Conservation (phyloP, 257 asterid species). For the Solanum chilense region DNA sequence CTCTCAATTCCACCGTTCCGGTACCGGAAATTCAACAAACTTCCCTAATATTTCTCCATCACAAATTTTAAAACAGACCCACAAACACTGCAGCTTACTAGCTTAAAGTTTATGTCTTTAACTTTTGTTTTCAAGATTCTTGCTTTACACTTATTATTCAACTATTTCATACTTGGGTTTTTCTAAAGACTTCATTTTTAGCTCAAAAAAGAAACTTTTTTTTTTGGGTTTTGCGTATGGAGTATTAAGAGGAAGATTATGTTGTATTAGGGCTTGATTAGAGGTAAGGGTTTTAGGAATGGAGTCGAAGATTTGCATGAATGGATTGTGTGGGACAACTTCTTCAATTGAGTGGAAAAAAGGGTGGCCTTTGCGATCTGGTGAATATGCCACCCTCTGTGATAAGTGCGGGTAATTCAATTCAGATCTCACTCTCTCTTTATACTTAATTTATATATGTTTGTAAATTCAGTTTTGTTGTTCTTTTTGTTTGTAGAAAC, state of each 20-base stretch:
- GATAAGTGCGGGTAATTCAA: constrained; percentile 55
- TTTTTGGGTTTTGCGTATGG: background rate
- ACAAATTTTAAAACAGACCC: background rate
- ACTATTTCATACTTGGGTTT: background rate
- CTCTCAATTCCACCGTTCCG: background rate
- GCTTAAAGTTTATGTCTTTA: constrained; percentile 5
- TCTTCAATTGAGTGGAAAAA: constrained; percentile 39
- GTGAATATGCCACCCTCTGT: constrained; percentile 69
- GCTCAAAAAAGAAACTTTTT: background rate
- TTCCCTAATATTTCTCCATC: background rate
- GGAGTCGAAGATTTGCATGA: constrained; percentile 52
- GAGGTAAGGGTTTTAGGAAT: background rate
- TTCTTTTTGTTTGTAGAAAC: background rate
- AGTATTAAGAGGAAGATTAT: constrained; percentile 7
- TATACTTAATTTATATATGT: background rate
- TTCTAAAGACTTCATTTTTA: background rate
- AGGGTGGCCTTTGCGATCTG: constrained; percentile 85
- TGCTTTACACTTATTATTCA: background rate
- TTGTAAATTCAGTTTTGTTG: background rate
- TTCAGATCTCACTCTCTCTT: background rate
- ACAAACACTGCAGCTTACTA: background rate
- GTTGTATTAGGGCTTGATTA: background rate
- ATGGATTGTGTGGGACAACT: constrained; percentile 38
- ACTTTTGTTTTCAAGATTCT: constrained; percentile 16
- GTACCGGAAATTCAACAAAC: background rate